phyloP scores from a whole-genome alignment of 116 monocot genomes.

The Trichopus zeylanicus region DNA sequence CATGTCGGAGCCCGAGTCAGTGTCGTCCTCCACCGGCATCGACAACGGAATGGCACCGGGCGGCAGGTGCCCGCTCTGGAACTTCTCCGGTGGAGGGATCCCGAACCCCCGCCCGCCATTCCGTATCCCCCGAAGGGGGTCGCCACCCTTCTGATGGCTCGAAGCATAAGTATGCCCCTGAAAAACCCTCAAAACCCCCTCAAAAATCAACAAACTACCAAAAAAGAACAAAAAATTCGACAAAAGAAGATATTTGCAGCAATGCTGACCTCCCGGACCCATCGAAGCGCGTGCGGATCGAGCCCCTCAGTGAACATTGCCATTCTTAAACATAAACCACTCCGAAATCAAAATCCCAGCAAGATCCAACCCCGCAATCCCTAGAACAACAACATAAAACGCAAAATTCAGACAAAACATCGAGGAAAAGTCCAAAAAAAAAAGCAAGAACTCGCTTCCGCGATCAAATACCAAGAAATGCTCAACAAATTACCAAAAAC shows the following conservation, averaged over 20 bases:
- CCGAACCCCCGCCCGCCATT: constrained; percentile 23
- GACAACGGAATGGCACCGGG: constrained; percentile 18
- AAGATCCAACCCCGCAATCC: background rate
- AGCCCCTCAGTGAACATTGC: constrained; percentile 85
- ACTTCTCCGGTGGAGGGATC: constrained; percentile 54
- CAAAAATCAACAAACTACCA: background rate
- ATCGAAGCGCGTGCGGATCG: constrained; percentile 60
- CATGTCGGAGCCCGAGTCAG: constrained; percentile 59
- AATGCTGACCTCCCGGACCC: constrained; percentile 60
- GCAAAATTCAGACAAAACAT: background rate
- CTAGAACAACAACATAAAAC: background rate
- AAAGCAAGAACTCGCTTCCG: no score
- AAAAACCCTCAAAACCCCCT: background rate
- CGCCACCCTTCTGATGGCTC: constrained; percentile 22
- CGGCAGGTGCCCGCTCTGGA: constrained; percentile 59
- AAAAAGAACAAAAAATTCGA: background rate
- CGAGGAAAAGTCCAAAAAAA: no score
- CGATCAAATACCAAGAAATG: no score
- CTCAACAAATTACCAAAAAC: no score
- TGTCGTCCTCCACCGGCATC: constrained; percentile 27
- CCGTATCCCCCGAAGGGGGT: constrained; percentile 19
- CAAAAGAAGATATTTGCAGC: background rate
- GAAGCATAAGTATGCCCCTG: background rate
- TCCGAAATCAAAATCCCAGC: background rate
- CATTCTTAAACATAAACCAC: background rate